Percentiles rank a stretch among this genome's conserved stretches.
Evolutionary conservation across 2,329 filamentous ascomycete genomes (phyloP).

Genomic region (Fusarium longipes): DNA sequence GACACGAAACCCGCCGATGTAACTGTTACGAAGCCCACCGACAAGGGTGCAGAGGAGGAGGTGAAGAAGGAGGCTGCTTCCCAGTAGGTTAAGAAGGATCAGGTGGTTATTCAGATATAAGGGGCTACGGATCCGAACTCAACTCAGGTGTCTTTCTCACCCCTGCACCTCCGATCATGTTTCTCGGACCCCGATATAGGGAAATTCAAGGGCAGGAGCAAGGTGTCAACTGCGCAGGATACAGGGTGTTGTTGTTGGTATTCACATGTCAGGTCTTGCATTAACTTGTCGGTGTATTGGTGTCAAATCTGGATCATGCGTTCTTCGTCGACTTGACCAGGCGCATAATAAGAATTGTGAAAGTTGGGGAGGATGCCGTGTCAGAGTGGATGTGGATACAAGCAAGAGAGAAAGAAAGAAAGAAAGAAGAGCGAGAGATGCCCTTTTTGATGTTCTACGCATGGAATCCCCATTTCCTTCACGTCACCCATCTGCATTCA

Average conservation of each 20-base stretch:
- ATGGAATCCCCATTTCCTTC: slow-evolving; percentile 38
- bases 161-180: slow-evolving; percentile 34
- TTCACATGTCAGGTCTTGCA: slow-evolving; percentile 46
- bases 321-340: slow-evolving; percentile 28
- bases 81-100: slow-evolving; percentile 53
- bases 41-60: slow-evolving; percentile 37
- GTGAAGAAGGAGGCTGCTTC: slow-evolving; percentile 44
- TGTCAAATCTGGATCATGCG: slow-evolving; percentile 39
- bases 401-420: slow-evolving; percentile 23
- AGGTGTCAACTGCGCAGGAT: slow-evolving; percentile 26
- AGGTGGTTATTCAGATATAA: slow-evolving; percentile 46
- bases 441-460: slow-evolving; percentile 44
- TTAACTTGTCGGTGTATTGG: slow-evolving; percentile 45
- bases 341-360: slow-evolving; percentile 30
- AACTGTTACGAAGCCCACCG: slow-evolving; percentile 37
- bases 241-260: slow-evolving; percentile 45
- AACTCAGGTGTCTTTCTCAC: slow-evolving; percentile 12
- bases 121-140: slow-evolving; percentile 34
- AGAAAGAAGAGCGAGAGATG: slow-evolving; percentile 44
- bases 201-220: slow-evolving; percentile 23
- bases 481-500: slow-evolving; percentile 20
- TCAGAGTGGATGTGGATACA: slow-evolving; percentile 25
- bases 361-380: slow-evolving; percentile 22
- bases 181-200: slow-evolving; percentile 34
- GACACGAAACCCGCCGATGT: slow-evolving; percentile 44